Evolutionary conservation across 2,329 filamentous ascomycete genomes (phyloP).

Genomic region (Diaporthe australafricana): DNA sequence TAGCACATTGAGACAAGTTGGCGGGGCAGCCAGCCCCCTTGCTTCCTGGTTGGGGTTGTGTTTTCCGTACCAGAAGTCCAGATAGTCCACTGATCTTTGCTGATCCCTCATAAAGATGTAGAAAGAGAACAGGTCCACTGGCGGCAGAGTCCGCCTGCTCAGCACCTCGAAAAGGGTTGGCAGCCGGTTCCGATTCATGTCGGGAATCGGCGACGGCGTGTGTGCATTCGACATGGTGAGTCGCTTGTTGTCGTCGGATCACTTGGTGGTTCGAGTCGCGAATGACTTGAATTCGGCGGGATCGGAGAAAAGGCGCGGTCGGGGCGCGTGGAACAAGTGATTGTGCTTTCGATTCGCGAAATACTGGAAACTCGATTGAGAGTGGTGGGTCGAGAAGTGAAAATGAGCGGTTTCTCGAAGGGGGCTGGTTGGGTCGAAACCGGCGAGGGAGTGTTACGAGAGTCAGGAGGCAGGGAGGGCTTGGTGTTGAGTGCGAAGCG

Average conservation of each 20-base stretch:
- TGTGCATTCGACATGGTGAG: constrained; percentile 51
- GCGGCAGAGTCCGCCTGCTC: constrained; percentile 91
- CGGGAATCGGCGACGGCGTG: constrained; percentile 66
- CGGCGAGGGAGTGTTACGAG: constrained; percentile 15
- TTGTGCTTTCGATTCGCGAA: constrained; percentile 24
- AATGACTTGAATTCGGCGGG: not conserved
- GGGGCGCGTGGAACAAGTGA: not conserved
- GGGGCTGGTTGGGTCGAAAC: constrained; percentile 13
- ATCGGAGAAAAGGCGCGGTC: not conserved
- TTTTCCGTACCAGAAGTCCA: constrained; percentile 90
- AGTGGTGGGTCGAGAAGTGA: constrained; percentile 14
- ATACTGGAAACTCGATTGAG: constrained; percentile 21
- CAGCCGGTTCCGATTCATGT: constrained; percentile 80
- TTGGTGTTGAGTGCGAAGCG: constrained; percentile 23
- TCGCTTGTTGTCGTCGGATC: not conserved
- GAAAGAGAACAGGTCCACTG: constrained; percentile 97
- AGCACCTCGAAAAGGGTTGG: constrained; percentile 97
- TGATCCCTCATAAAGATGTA: constrained; percentile 99
- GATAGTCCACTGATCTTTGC: constrained; percentile 95
- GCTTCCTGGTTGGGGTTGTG: constrained; percentile 27
- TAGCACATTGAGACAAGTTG: constrained; percentile 34
- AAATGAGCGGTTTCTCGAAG: constrained; percentile 9
- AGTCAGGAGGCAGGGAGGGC: constrained; percentile 12
- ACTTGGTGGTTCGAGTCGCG: constrained; percentile 21
- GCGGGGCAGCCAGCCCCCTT: constrained; percentile 19